Conservation (phyloP, 2,329 filamentous ascomycete species). For the Ophiosphaerella herpotricha region DNA sequence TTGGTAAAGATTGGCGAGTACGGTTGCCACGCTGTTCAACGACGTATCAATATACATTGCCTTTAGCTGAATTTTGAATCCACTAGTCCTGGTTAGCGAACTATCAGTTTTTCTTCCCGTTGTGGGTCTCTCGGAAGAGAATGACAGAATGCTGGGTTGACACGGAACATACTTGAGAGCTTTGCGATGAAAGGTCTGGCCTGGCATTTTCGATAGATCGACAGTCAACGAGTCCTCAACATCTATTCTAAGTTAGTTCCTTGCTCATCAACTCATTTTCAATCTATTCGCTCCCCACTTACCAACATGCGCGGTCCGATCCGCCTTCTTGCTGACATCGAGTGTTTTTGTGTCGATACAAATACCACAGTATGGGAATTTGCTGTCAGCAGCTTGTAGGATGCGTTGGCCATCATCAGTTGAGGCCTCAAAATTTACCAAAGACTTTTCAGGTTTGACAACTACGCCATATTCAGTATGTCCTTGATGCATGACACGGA, state of each 20-base stretch:
- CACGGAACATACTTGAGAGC: slow-evolving; percentile 63
- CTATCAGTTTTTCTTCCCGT: slow-evolving; percentile 4
- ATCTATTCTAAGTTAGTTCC: slow-evolving; percentile 42
- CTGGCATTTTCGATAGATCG: slow-evolving; percentile 72
- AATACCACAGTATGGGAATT: slow-evolving; percentile 90
- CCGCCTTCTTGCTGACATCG: slow-evolving; percentile 72
- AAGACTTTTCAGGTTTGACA: slow-evolving; percentile 77
- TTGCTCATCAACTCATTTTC: neutral
- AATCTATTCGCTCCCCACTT: slow-evolving; percentile 21
- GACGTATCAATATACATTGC: slow-evolving; percentile 80
- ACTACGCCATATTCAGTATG: slow-evolving; percentile 78
- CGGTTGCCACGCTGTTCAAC: slow-evolving; percentile 72
- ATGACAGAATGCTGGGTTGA: slow-evolving; percentile 2
- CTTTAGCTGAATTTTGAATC: slow-evolving; percentile 85
- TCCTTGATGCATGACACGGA: slow-evolving; percentile 79
- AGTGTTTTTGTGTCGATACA: slow-evolving; percentile 75
- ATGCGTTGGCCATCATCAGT: slow-evolving; percentile 57
- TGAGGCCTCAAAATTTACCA: slow-evolving; percentile 77
- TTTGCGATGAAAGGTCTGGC: slow-evolving; percentile 80
- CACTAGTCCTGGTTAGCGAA: slow-evolving; percentile 40
- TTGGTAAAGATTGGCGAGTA: slow-evolving; percentile 75
- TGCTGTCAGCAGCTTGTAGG: slow-evolving; percentile 42
- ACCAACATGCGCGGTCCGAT: slow-evolving; percentile 58
- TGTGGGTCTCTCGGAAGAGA: slow-evolving; percentile 1
- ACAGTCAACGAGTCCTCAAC: slow-evolving; percentile 77